A percentile compares a stretch with the other conserved stretches of the same genome.
These are phyloP conservation scores for Platanthera guangdongensis DNA, from an alignment of 106 monocot genomes.

Conservation along the genomic window DNA sequence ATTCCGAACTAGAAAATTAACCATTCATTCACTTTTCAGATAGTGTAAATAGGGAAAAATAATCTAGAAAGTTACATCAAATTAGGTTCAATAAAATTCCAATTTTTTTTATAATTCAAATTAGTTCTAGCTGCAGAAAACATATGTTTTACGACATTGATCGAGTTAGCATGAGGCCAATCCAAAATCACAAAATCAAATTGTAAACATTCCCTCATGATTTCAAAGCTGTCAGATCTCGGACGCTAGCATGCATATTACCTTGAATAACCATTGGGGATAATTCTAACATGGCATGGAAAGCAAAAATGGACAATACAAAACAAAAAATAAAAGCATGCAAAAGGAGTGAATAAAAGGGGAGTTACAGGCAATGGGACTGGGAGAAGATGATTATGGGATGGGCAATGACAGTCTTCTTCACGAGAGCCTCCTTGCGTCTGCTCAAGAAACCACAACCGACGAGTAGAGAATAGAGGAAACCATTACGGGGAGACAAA, in stretches of 20 bases:
- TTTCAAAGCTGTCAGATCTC: not conserved
- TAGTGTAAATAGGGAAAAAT: too few species aligned
- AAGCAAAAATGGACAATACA: not conserved
- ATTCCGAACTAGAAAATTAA: too few species aligned
- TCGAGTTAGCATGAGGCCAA: too few species aligned
- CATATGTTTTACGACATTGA: too few species aligned
- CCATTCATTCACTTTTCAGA: too few species aligned
- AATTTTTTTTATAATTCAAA: too few species aligned
- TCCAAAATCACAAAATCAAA: not conserved
- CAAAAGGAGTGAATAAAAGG: not conserved
- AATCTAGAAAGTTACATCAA: too few species aligned
- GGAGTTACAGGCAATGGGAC: conserved; percentile 14
- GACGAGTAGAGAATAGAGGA: not conserved
- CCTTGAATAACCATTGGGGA: not conserved
- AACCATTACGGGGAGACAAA: not conserved
- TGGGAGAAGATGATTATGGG: conserved; percentile 17
- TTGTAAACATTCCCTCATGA: not conserved
- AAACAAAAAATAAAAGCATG: not conserved
- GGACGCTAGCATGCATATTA: not conserved
- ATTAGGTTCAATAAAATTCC: too few species aligned
- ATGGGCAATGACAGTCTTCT: conserved; percentile 11
- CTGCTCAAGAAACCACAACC: not conserved
- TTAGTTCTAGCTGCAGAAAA: too few species aligned
- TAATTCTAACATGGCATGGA: not conserved
- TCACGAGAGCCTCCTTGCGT: conserved; percentile 4